Conservation (phyloP, 768 basidiomycete genomes). For the Pholiota molesta region DNA sequence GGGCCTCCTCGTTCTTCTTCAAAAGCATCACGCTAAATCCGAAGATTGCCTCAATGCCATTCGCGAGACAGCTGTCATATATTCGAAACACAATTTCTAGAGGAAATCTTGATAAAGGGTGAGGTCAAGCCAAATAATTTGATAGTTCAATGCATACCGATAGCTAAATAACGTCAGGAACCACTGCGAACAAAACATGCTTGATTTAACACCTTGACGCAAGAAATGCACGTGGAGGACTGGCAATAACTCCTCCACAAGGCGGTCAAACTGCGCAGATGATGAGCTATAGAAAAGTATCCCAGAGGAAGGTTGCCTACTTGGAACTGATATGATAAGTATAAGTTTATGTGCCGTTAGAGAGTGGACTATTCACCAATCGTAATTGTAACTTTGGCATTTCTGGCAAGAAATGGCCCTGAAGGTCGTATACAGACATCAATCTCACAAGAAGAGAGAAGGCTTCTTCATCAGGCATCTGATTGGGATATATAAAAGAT, state of each 20-base stretch:
- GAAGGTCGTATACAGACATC: constrained; percentile 95
- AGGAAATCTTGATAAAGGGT: constrained; percentile 68
- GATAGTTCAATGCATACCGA: constrained; percentile 50
- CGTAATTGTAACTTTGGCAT: constrained; percentile 98
- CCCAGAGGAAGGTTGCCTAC: constrained; percentile 15
- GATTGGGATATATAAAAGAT: constrained; percentile 13
- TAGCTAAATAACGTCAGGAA: constrained; percentile 97
- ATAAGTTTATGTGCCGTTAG: background rate
- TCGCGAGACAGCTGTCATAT: constrained; percentile 95
- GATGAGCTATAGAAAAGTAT: background rate
- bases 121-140: background rate
- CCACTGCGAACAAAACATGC: constrained; percentile 99
- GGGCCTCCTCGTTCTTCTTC: constrained; percentile 81
- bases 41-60: constrained; percentile 96
- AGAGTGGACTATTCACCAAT: constrained; percentile 53
- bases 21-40: constrained; percentile 89
- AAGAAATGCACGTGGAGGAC: constrained; percentile 93
- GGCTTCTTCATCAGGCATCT: constrained; percentile 99
- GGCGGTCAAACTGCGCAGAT: constrained; percentile 78
- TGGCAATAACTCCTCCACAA: constrained; percentile 91
- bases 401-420: constrained; percentile 97
- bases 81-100: constrained; percentile 94
- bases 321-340: constrained; percentile 23
- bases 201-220: constrained; percentile 93
- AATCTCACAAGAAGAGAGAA: constrained; percentile 93